Evolutionary conservation across 1,284 basidiomycete species (phyloP), one percentile per base, ranked within the genome.

Genomic region (Ceratobasidium sp.): DNA sequence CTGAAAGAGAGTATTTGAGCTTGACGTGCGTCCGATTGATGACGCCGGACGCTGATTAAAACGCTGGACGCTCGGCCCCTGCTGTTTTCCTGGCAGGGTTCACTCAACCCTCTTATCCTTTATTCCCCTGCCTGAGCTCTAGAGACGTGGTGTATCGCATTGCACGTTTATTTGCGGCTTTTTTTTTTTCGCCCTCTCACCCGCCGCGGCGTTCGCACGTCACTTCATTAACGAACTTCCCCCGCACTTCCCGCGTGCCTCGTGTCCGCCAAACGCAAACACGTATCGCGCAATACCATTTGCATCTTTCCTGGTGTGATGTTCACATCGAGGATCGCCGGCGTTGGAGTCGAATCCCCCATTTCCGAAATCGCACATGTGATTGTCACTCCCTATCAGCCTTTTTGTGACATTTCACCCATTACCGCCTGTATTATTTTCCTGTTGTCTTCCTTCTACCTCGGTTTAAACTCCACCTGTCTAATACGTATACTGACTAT

Each of bases 221-320:
- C 43, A 10, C 7, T 25, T 49, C 43, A 49, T 20, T 32, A 43
- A 29, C 31, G 57, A 62, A 29, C 57, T 20, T 31, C 17, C 38
- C 38, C 8, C 38, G 17, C 17, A 17, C 38, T 40, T 40, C 38
- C 8, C 45, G 45, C 45, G 8, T 13, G 8, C 25, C 60, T 52
- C 60, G 47, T 64, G 60, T 64, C 42, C 47, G 49, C 49, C 47
- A 64, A 64, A 64, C 60, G 20, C 29, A 22, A 25, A 50, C 31
- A 47, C 20, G 29, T 25, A 47, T 17, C 34, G 43, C 50, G 50
- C 60, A 43, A 29, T 42, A 38, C 25, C 29, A n/a, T 52, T 32
- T 64, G n/a, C 60, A 64, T 64, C 32, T 64, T 64, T 64, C 60
- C 47, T 47, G 47, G 17, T 15, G 35, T 53, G 60, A 64, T 64